phyloP scores from a whole-genome alignment of 805 yeast genomes.

The Candida pseudofarinosa region DNA sequence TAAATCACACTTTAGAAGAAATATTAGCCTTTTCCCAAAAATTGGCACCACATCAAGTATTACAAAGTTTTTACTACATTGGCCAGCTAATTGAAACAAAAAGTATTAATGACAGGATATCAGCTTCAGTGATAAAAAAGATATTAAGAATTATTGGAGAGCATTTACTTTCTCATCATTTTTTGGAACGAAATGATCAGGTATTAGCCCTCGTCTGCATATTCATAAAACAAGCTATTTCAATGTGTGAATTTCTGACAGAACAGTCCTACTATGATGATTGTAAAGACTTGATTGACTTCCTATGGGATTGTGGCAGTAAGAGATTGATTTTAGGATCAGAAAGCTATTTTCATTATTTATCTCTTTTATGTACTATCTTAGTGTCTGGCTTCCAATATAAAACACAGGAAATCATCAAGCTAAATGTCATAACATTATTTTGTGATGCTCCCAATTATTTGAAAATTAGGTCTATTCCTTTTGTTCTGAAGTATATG shows the following conservation, averaged over 20 bases:
- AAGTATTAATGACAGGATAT: neutral
- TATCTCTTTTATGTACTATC: neutral
- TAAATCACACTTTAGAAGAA: neutral
- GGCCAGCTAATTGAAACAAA: neutral
- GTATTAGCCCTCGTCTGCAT: constrained; percentile 10
- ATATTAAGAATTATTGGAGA: constrained; percentile 30
- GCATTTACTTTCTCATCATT: constrained; percentile 21
- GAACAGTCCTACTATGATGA: constrained; percentile 46
- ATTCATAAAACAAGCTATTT: constrained; percentile 20
- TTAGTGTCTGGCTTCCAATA: constrained; percentile 14
- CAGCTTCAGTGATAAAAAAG: constrained; percentile 5
- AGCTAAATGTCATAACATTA: neutral
- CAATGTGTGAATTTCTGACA: constrained; percentile 15
- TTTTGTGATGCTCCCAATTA: constrained; percentile 13
- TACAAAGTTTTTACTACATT: neutral
- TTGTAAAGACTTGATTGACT: constrained; percentile 34
- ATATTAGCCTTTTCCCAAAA: neutral
- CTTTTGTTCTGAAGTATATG: constrained; percentile 10
- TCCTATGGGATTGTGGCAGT: constrained; percentile 23
- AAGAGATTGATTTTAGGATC: neutral
- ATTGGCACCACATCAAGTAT: neutral
- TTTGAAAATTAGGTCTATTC: constrained; percentile 16
- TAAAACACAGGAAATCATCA: constrained; percentile 3
- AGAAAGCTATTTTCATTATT: neutral
- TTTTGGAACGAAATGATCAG: constrained; percentile 37